Evolutionary conservation across 2,329 filamentous ascomycete species (phyloP).

Genomic region (Apiospora rasikravindrae): DNA sequence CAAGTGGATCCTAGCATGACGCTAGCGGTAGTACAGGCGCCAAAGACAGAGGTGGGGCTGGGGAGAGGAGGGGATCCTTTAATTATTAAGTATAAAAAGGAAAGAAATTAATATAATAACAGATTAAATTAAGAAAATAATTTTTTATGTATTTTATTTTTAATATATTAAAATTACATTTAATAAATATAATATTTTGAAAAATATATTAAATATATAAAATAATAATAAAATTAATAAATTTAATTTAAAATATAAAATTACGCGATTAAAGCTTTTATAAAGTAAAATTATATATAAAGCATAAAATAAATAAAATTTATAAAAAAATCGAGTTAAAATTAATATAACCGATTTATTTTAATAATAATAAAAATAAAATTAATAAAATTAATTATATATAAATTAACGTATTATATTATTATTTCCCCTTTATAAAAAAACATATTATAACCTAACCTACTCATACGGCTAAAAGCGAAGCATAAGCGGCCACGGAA

Average conservation of each 20-base stretch:
- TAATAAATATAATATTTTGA: not conserved
- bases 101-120: not conserved
- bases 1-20: not conserved
- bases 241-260: not conserved
- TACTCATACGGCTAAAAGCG: no score
- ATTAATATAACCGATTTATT: no score
- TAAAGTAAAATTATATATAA: not conserved
- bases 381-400: no score
- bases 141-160: not conserved
- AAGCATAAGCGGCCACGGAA: no score
- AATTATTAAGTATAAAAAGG: not conserved
- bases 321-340: no score
- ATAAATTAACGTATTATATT: no score
- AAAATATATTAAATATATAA: not conserved
- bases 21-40: not conserved
- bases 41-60: no score
- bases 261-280: not conserved
- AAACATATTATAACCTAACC: no score
- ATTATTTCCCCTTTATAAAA: no score
- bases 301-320: no score
- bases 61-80: not conserved
- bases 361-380: no score
- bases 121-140: not conserved
- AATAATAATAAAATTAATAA: not conserved
- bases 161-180: not conserved